phyloP scores from a whole-genome alignment of 2,329 filamentous ascomycete species.

The Aspergillus cejpii region DNA sequence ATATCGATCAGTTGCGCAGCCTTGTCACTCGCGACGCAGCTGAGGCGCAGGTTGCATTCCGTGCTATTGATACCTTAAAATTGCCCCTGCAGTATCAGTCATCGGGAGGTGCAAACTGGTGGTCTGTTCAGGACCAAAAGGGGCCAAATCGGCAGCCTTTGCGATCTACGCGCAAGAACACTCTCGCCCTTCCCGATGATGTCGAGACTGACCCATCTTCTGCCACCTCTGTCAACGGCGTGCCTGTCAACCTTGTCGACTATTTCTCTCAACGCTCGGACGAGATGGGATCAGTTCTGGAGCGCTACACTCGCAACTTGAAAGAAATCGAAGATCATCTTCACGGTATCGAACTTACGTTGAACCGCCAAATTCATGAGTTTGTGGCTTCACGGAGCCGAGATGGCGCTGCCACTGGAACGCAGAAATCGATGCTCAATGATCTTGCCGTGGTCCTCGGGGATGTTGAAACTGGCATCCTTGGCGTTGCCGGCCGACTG shows the following conservation, averaged over 20 bases:
- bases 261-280: slow-evolving; percentile 59
- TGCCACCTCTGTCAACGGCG: slow-evolving; percentile 44
- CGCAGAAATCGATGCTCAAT: slow-evolving; percentile 39
- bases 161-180: slow-evolving; percentile 39
- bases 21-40: slow-evolving; percentile 59
- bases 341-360: slow-evolving; percentile 55
- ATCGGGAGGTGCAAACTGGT: slow-evolving; percentile 35
- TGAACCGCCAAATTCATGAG: slow-evolving; percentile 55
- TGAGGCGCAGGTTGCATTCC: slow-evolving; percentile 65
- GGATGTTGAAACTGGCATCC: slow-evolving; percentile 60
- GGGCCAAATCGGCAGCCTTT: slow-evolving; percentile 35
- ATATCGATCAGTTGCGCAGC: slow-evolving; percentile 52
- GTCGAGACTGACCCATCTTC: slow-evolving; percentile 36
- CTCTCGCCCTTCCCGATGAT: slow-evolving; percentile 44
- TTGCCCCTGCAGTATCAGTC: slow-evolving; percentile 60
- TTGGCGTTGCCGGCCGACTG: slow-evolving; percentile 57
- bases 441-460: slow-evolving; percentile 53
- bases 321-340: slow-evolving; percentile 61
- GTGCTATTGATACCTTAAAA: slow-evolving; percentile 66
- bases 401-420: slow-evolving; percentile 38
- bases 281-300: slow-evolving; percentile 54
- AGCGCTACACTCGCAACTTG: slow-evolving; percentile 53
- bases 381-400: slow-evolving; percentile 41
- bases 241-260: slow-evolving; percentile 54
- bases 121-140: slow-evolving; percentile 36